Conservation (phyloP, 805 yeast genomes). For the Zygotorulaspora chibaensis region DNA sequence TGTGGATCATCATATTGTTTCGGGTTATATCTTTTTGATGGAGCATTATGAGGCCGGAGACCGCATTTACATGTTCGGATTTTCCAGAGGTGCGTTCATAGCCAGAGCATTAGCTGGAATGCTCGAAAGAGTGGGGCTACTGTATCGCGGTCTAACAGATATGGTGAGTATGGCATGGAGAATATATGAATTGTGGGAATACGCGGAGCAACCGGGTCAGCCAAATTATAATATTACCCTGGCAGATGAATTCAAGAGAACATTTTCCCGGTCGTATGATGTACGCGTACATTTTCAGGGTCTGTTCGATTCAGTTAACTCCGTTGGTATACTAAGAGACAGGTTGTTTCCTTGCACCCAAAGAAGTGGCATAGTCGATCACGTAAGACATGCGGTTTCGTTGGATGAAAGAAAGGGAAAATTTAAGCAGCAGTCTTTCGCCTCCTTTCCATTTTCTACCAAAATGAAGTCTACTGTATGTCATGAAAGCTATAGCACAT, state of each 20-base stretch:
- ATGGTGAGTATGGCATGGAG: conserved; percentile 60
- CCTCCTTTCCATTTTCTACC: conserved; percentile 40
- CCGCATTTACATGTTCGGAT: conserved; percentile 54
- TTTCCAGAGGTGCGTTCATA: conserved; percentile 60
- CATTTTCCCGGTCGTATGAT: conserved; percentile 44
- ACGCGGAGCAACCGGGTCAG: conserved; percentile 52
- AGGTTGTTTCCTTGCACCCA: conserved; percentile 56
- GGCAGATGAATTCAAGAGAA: conserved; percentile 49
- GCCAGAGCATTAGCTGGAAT: conserved; percentile 63
- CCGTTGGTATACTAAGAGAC: conserved; percentile 58
- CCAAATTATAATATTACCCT: conserved; percentile 42
- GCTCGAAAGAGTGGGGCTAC: conserved; percentile 59
- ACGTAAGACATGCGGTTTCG: conserved; percentile 63
- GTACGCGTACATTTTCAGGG: conserved; percentile 57
- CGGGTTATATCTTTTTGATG: conserved; percentile 54
- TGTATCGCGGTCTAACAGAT: conserved; percentile 51
- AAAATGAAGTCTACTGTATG: conserved; percentile 12
- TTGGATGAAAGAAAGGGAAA: conserved; percentile 64
- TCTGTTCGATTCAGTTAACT: conserved; percentile 64
- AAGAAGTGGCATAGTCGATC: conserved; percentile 47
- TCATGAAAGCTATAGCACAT: background rate
- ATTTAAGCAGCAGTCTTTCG: conserved; percentile 53
- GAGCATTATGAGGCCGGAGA: conserved; percentile 47
- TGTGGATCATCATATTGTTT: conserved; percentile 51
- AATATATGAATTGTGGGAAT: conserved; percentile 55